phyloP scores from a whole-genome alignment of 805 yeast genomes.

The Yamadazyma takamatsuzukensis region DNA sequence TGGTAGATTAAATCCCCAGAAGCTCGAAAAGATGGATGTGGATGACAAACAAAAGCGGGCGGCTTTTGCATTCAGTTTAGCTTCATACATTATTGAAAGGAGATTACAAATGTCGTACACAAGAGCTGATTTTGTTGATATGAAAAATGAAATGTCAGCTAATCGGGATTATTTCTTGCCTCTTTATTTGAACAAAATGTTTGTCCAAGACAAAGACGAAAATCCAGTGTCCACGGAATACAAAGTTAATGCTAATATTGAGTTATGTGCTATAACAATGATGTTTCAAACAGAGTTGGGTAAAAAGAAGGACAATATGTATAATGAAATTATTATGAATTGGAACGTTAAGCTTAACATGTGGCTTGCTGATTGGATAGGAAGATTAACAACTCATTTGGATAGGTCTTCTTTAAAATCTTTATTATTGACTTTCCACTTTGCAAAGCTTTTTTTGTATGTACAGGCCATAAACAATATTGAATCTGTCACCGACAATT shows the following conservation, averaged over 20 bases:
- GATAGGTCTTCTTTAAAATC: conserved; percentile 2
- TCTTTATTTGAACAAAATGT: conserved; percentile 3
- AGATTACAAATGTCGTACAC: conserved; percentile 3
- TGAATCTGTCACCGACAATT: neutral
- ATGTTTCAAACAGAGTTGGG: conserved; percentile 2
- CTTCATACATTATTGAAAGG: conserved; percentile 2
- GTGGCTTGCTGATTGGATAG: conserved; percentile 6
- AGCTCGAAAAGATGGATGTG: conserved; percentile 1
- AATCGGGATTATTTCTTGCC: conserved; percentile 4
- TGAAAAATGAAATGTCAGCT: conserved; percentile 2
- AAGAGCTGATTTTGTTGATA: neutral
- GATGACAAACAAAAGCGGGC: conserved; percentile 1
- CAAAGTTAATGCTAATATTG: conserved; percentile 4
- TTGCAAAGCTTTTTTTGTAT: conserved; percentile 1
- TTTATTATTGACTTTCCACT: conserved; percentile 2
- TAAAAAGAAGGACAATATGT: too few species aligned
- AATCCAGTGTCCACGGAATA: neutral
- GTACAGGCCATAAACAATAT: conserved; percentile 1
- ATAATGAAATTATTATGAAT: neutral
- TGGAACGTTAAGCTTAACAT: conserved; percentile 1
- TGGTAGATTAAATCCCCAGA: conserved; percentile 6
- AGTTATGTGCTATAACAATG: conserved; percentile 4
- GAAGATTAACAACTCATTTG: conserved; percentile 2
- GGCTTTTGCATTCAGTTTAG: conserved; percentile 2
- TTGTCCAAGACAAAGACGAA: neutral